phyloP scores from a whole-genome alignment of 1,284 basidiomycete species.

The Ustilago cynodontis region DNA sequence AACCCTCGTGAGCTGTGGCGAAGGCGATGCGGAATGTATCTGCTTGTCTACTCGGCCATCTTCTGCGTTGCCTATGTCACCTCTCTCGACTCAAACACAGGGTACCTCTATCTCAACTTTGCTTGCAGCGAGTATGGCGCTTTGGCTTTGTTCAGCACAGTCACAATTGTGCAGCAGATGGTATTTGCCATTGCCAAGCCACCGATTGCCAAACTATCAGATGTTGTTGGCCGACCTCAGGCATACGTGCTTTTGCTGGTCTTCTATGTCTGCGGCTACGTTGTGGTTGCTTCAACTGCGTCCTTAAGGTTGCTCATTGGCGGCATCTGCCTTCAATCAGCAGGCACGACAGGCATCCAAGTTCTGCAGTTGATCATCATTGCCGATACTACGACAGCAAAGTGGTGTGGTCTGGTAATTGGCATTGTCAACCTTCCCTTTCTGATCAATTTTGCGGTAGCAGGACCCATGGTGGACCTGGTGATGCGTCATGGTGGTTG shows the following conservation, averaged over 20 bases:
- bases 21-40: slow-evolving; percentile 38
- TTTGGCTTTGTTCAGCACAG: slow-evolving; percentile 71
- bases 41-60: slow-evolving; percentile 71
- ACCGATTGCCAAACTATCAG: slow-evolving; percentile 82
- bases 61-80: slow-evolving; percentile 77
- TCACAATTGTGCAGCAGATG: slow-evolving; percentile 68
- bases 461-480: slow-evolving; percentile 77
- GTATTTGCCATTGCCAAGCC: slow-evolving; percentile 80
- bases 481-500: slow-evolving; percentile 75
- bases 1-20: slow-evolving; percentile 37
- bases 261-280: slow-evolving; percentile 74
- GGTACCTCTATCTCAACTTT: slow-evolving; percentile 71
- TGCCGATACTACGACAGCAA: slow-evolving; percentile 82
- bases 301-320: slow-evolving; percentile 74
- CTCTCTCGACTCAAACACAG: slow-evolving; percentile 74
- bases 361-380: slow-evolving; percentile 72
- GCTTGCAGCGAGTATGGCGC: slow-evolving; percentile 67
- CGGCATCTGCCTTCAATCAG: slow-evolving; percentile 74
- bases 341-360: slow-evolving; percentile 70
- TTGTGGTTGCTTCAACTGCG: slow-evolving; percentile 78
- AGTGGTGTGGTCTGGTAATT: slow-evolving; percentile 81
- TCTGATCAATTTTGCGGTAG: slow-evolving; percentile 74
- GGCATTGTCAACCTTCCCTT: slow-evolving; percentile 76
- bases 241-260: slow-evolving; percentile 76
- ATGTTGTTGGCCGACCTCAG: slow-evolving; percentile 75